Percentiles rank a stretch among this genome's conserved stretches.
phyloP scores from a whole-genome alignment of 305 asterid species.

The Solanum hybrid region DNA sequence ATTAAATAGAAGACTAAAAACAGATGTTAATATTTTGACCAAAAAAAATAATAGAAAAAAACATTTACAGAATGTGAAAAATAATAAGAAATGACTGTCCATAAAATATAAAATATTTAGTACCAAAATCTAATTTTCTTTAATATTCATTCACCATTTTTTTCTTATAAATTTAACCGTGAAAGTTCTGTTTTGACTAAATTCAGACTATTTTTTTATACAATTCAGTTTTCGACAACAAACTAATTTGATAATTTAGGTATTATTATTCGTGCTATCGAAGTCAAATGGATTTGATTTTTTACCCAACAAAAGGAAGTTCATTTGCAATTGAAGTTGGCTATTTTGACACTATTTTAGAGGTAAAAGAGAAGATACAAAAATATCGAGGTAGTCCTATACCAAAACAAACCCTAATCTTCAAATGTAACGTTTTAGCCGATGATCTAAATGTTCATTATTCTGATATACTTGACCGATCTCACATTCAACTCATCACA shows the following conservation, averaged over 20 bases:
- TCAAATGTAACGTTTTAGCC: slow-evolving; percentile 35
- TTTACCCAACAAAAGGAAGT: slow-evolving; percentile 33
- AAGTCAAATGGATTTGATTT: slow-evolving; percentile 35
- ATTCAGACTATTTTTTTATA: not conserved
- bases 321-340: slow-evolving; percentile 49
- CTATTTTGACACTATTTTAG: slow-evolving; percentile 47
- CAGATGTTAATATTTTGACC: not conserved
- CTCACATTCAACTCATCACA: slow-evolving; percentile 30
- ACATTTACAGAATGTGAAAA: not conserved
- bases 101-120: not conserved
- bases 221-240: not conserved
- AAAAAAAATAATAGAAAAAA: not conserved
- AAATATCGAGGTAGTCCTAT: slow-evolving; percentile 34
- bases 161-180: not conserved
- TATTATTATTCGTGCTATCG: not conserved
- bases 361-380: slow-evolving; percentile 54
- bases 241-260: not conserved
- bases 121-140: not conserved
- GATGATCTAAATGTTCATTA: slow-evolving; percentile 48
- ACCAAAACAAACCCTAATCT: not conserved
- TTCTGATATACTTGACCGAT: slow-evolving; percentile 43
- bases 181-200: not conserved
- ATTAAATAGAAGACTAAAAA: not conserved
- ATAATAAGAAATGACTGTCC: not conserved
- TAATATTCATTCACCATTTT: not conserved